Conservation (phyloP, 306 rosid species). For the Cucumis melo region DNA sequence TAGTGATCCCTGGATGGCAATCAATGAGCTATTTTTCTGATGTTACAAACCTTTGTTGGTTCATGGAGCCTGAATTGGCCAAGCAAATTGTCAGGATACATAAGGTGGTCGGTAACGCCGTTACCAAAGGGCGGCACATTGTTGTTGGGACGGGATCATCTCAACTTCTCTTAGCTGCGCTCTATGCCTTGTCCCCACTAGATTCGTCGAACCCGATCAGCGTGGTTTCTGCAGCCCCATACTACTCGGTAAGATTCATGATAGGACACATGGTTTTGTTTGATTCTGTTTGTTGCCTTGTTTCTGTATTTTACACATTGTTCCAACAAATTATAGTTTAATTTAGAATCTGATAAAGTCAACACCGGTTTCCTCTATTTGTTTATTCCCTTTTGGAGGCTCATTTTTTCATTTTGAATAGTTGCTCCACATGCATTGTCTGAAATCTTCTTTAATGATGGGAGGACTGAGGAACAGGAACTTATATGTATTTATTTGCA, state of each 20-base stretch:
- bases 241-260: constrained; percentile 55
- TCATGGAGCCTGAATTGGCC: constrained; percentile 54
- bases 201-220: constrained; percentile 37
- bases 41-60: constrained; percentile 55
- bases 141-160: constrained; percentile 96
- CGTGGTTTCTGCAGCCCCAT: constrained; percentile 65
- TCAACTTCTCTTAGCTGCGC: constrained; percentile 71
- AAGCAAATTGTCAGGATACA: constrained; percentile 58
- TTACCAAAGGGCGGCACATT: constrained; percentile 47
- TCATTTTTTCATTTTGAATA: background rate
- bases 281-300: constrained; percentile 12
- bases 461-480: background rate
- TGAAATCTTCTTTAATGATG: background rate
- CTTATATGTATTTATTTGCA: background rate
- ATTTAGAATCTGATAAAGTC: background rate
- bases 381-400: background rate
- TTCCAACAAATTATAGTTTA: too few species aligned
- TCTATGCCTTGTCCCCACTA: constrained; percentile 55
- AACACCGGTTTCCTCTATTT: background rate
- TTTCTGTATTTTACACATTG: background rate
- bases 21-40: constrained; percentile 71
- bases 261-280: background rate
- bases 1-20: constrained; percentile 71
- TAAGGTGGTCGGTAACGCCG: constrained; percentile 63
- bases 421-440: constrained; percentile 1